A percentile compares a stretch with the other conserved stretches of the same genome.
phyloP scores from a whole-genome alignment of 2,329 filamentous ascomycete genomes.

The Trichoderma harzianum region DNA sequence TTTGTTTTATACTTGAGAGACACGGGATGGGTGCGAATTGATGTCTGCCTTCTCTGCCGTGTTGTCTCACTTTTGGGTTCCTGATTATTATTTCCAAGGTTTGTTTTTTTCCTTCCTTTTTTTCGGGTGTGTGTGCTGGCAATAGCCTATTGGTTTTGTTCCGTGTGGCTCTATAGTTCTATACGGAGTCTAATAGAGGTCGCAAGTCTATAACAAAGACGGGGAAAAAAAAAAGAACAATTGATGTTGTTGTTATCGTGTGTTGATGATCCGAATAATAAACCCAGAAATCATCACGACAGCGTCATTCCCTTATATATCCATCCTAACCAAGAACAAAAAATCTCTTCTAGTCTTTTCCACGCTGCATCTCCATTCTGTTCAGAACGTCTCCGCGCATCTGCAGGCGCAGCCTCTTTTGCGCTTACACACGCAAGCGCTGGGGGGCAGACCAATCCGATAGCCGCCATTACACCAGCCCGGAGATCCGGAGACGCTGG shows the following conservation, averaged over 20 bases:
- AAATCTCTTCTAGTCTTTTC: not conserved
- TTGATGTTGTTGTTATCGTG: not conserved
- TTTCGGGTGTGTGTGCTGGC: not conserved
- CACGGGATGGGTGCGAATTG: not conserved
- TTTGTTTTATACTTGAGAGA: not conserved
- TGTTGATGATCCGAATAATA: not conserved
- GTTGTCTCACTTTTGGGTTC: not conserved
- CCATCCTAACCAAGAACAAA: not conserved
- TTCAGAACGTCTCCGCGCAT: conserved; percentile 7
- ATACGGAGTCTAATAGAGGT: not conserved
- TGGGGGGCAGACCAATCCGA: not conserved
- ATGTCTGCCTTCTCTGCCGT: not conserved
- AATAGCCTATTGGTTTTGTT: not conserved
- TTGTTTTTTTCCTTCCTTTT: not conserved
- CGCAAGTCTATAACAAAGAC: not conserved
- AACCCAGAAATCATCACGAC: not conserved
- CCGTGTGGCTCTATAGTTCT: not conserved
- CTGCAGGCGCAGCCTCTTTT: not conserved
- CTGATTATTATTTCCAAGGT: not conserved
- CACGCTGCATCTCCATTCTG: not conserved
- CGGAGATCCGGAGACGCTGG: conserved; percentile 17
- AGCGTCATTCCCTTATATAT: not conserved
- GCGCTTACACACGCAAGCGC: not conserved
- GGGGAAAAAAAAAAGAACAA: not conserved
- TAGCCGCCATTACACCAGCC: not conserved